Conservation (phyloP, 805 yeast species). For the Alloascoidea africana region DNA sequence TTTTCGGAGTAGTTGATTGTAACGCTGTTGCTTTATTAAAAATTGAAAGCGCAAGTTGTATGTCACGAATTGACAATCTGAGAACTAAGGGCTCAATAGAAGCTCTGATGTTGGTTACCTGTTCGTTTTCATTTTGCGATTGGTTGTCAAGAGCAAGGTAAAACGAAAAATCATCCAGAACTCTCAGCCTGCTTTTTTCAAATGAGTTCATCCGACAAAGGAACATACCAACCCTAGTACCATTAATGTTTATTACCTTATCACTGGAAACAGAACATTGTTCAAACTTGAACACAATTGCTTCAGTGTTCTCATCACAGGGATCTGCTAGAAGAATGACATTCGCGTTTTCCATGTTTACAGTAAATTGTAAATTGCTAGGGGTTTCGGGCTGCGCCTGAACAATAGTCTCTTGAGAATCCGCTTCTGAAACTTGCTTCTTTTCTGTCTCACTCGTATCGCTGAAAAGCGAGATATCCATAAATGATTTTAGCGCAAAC, state of each 20-base stretch:
- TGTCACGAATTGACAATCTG: conserved; percentile 78
- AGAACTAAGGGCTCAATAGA: conserved; percentile 69
- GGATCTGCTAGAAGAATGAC: conserved; percentile 74
- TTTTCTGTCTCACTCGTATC: not conserved
- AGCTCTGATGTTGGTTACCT: conserved; percentile 48
- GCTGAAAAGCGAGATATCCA: conserved; percentile 29
- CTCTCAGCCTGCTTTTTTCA: conserved; percentile 47
- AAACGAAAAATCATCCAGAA: conserved; percentile 81
- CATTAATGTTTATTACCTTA: conserved; percentile 47
- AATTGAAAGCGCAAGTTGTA: conserved; percentile 61
- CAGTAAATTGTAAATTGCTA: conserved; percentile 26
- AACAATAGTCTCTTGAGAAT: too few species aligned
- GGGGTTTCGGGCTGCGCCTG: conserved; percentile 1
- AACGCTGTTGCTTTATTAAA: conserved; percentile 55
- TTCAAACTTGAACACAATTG: conserved; percentile 78
- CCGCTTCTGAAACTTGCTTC: not conserved
- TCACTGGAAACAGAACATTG: conserved; percentile 62
- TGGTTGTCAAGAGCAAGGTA: conserved; percentile 60
- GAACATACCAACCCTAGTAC: conserved; percentile 76
- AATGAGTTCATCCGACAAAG: conserved; percentile 57
- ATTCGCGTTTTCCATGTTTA: conserved; percentile 66
- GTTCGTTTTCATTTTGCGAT: conserved; percentile 41
- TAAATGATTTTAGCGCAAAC: conserved; percentile 55
- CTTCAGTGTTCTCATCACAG: conserved; percentile 53
- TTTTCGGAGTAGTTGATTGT: conserved; percentile 15